Evolutionary conservation across 2,329 filamentous ascomycete species (phyloP), one percentile per base, ranked within the genome.

Genomic region (Scytalidium lignicola): DNA sequence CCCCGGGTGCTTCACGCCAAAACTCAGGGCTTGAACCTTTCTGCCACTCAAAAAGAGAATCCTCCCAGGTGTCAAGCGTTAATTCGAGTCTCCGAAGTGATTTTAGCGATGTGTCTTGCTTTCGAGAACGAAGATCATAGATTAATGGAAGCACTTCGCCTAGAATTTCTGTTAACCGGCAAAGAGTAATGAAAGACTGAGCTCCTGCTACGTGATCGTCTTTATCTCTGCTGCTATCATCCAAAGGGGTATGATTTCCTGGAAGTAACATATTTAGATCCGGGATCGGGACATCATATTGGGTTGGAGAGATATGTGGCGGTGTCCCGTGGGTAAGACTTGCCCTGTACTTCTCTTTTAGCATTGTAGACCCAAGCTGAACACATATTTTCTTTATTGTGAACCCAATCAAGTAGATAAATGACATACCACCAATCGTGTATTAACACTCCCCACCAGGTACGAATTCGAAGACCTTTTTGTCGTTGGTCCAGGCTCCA

Each of bases 381-480:
- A 13, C 20, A 28, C n/a, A n/a, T n/a, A n/a, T n/a, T n/a, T n/a
- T n/a, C n/a, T n/a, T n/a, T n/a, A n/a, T n/a, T n/a, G n/a, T n/a
- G n/a, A n/a, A n/a, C n/a, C n/a, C n/a, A n/a, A n/a, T n/a, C n/a
- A n/a, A n/a, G n/a, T n/a, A n/a, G 20, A 15, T 18, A 21, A 23
- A 37, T 7, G 8, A 50, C 64, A 46, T 63, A 78, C 78, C 79
- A 82, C 46, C 72, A 68, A 57, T 82, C 78, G 44, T 79, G 72
- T 9, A 82, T 66, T 13, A 78, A 55, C 1, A 82, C 59, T 8
- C 70, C 67, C 78, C 78, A 80, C 79, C 79, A 82, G 1, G 80
- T 72, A 46, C 72, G 69, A 55, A 79, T 74, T 20, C 78, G 62
- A 4, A 79, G 54, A 10, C 67, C 62, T 57, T 80, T 80, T 53